These are phyloP conservation scores for Nakaseomyces delphensis DNA, from an alignment of 1,139 yeast species.

Conservation along the genomic window DNA sequence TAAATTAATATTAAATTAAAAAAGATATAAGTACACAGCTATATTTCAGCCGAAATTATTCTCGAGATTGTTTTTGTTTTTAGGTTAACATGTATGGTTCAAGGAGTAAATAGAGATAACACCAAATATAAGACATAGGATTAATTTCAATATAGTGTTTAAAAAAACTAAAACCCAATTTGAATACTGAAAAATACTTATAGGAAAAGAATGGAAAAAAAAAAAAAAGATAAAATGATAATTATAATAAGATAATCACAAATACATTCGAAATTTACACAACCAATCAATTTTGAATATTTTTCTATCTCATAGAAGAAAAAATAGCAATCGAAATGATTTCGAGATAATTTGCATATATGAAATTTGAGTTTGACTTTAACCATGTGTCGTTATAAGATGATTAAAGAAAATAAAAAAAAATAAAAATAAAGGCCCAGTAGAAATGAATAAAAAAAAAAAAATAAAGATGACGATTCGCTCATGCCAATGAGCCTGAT, in stretches of 20 bases:
- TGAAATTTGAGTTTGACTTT: no score
- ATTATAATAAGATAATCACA: background rate
- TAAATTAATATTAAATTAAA: no score
- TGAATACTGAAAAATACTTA: conserved; percentile 1
- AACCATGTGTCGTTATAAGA: no score
- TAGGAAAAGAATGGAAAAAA: background rate
- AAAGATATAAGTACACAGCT: no score
- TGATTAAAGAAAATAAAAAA: background rate
- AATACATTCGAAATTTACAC: background rate
- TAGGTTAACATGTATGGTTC: no score
- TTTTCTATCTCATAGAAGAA: background rate
- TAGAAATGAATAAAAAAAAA: background rate
- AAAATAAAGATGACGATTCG: background rate
- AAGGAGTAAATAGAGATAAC: conserved; percentile 9
- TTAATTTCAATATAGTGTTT: conserved; percentile 7
- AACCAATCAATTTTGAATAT: no score
- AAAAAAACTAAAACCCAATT: conserved; percentile 3
- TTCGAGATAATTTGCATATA: no score
- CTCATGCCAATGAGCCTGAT: no score
- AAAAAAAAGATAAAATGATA: background rate
- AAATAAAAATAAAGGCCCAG: background rate
- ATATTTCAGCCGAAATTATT: no score
- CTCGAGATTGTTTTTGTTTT: background rate
- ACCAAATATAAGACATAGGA: conserved; percentile 8
- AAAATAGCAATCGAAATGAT: no score